These are phyloP conservation scores for Amylocarpus encephaloides DNA, from an alignment of 2,329 filamentous ascomycete genomes.

Conservation along the genomic window DNA sequence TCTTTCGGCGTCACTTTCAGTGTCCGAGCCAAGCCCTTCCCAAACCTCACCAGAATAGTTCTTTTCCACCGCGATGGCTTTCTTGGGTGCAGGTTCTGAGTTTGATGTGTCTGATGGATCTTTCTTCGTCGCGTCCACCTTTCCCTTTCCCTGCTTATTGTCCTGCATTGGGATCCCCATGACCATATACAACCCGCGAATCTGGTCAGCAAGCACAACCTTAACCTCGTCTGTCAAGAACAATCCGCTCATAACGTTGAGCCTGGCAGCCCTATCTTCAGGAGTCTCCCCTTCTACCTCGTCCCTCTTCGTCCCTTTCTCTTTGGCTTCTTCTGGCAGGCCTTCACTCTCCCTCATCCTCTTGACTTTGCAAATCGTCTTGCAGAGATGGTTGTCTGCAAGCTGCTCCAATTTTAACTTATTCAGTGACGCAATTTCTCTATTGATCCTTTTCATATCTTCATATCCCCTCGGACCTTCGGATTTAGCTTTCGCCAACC, in stretches of 20 bases:
- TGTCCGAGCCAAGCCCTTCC: slow-evolving; percentile 13
- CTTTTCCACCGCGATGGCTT: too few relatives aligned
- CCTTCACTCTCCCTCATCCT: slow-evolving; percentile 39
- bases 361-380: slow-evolving; percentile 45
- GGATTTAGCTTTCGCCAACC: slow-evolving; percentile 46
- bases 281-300: slow-evolving; percentile 21
- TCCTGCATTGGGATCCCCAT: slow-evolving; percentile 27
- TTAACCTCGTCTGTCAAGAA: slow-evolving; percentile 48
- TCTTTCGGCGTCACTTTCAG: slow-evolving; percentile 12
- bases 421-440: slow-evolving; percentile 50
- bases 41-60: background rate
- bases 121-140: slow-evolving; percentile 16
- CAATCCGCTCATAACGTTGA: slow-evolving; percentile 49
- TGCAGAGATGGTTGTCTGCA: slow-evolving; percentile 42
- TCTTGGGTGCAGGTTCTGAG: too few relatives aligned
- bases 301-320: slow-evolving; percentile 26
- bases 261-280: slow-evolving; percentile 31
- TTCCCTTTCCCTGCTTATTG: slow-evolving; percentile 11
- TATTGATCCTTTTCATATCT: slow-evolving; percentile 54
- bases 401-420: slow-evolving; percentile 40
- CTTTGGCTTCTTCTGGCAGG: slow-evolving; percentile 34
- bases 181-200: slow-evolving; percentile 27
- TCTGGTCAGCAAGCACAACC: slow-evolving; percentile 38
- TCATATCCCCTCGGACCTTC: slow-evolving; percentile 35
- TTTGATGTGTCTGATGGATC: background rate